phyloP scores from a whole-genome alignment of 2,329 filamentous ascomycete species.

The Venturiaceae sp. region DNA sequence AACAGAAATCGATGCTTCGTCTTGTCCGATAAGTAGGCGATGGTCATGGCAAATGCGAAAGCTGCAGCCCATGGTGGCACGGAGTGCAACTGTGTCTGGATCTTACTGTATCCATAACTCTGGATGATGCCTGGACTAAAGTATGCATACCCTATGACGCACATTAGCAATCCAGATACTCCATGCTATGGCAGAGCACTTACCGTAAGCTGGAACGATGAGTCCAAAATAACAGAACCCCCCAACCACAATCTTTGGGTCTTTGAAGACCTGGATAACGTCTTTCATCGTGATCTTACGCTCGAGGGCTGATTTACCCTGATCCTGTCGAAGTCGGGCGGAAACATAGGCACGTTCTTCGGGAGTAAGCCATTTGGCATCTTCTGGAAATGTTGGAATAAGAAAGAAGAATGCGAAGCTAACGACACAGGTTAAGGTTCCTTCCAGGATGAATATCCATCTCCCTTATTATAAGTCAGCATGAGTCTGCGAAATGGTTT shows the following conservation, averaged over 20 bases:
- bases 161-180: too few relatives aligned
- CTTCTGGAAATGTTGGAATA: slow-evolving; percentile 39
- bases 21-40: slow-evolving; percentile 65
- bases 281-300: slow-evolving; percentile 32
- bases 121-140: slow-evolving; percentile 39
- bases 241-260: slow-evolving; percentile 37
- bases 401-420: slow-evolving; percentile 37
- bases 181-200: too few relatives aligned
- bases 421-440: slow-evolving; percentile 32
- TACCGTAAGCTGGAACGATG: slow-evolving; percentile 21
- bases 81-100: slow-evolving; percentile 44
- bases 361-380: slow-evolving; percentile 35
- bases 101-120: slow-evolving; percentile 39
- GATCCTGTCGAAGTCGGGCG: slow-evolving; percentile 35
- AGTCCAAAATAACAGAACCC: slow-evolving; percentile 42
- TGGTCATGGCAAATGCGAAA: slow-evolving; percentile 67
- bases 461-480: too few relatives aligned
- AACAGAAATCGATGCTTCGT: slow-evolving; percentile 66
- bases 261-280: slow-evolving; percentile 36
- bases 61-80: slow-evolving; percentile 59
- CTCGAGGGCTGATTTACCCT: slow-evolving; percentile 36
- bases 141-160: slow-evolving; percentile 37
- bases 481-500: too few relatives aligned
- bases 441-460: slow-evolving; percentile 62
- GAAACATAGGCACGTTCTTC: slow-evolving; percentile 37